A percentile compares a stretch with the other conserved stretches of the same genome.
These are phyloP conservation scores for Saccharomyces paradoxus DNA, from an alignment of 805 yeast genomes.

Conservation along the genomic window DNA sequence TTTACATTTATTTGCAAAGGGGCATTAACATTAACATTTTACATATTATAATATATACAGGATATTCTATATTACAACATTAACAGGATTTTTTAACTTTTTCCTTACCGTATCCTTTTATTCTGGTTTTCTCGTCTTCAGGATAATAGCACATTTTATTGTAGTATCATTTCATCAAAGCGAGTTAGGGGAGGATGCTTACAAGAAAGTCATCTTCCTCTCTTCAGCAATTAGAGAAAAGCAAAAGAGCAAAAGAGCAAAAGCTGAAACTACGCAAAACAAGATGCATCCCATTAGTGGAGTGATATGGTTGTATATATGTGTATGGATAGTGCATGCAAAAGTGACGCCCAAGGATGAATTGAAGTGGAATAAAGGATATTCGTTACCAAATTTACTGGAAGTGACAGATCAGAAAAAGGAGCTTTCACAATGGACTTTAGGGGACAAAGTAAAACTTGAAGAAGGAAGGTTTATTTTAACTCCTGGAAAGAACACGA, in stretches of 20 bases:
- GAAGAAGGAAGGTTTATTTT: conserved; percentile 47
- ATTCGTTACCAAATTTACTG: background rate
- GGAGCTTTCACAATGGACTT: conserved; percentile 32
- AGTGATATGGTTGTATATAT: background rate
- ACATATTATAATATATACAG: background rate
- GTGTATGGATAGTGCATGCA: background rate
- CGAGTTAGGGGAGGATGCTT: background rate
- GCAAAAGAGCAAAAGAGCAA: background rate
- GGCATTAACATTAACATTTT: background rate
- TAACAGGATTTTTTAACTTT: background rate
- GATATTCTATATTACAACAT: background rate
- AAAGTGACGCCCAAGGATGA: conserved; percentile 7
- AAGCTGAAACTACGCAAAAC: background rate
- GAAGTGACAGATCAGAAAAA: conserved; percentile 30
- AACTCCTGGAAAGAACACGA: conserved; percentile 36
- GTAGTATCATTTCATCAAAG: background rate
- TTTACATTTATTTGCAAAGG: background rate
- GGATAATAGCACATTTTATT: background rate
- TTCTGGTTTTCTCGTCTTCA: background rate
- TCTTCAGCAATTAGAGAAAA: background rate
- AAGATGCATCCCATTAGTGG: background rate
- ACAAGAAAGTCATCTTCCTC: background rate
- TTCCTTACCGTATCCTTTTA: background rate
- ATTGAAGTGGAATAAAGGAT: conserved; percentile 15
- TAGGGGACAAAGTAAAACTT: conserved; percentile 33